Conservation (phyloP, 495 filamentous ascomycete species). For the Paragyromitra xinjiangensis region DNA sequence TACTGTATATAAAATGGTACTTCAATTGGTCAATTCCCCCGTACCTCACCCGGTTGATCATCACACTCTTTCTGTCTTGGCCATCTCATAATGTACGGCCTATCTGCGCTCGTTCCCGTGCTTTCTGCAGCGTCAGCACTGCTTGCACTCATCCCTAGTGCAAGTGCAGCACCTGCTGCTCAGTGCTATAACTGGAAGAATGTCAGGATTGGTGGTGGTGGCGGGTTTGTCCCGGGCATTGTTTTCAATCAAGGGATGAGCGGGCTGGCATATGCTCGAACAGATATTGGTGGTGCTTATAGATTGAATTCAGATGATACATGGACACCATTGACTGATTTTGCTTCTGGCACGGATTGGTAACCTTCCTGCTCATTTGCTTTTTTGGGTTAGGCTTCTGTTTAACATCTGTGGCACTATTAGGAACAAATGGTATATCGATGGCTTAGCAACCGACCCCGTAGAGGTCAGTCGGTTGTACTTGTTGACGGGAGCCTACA, state of each 20-base stretch:
- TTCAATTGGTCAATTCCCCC: conserved; percentile 12
- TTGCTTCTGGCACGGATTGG: conserved; percentile 63
- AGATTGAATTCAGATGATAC: conserved; percentile 65
- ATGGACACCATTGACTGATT: conserved; percentile 68
- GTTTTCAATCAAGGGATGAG: conserved; percentile 67
- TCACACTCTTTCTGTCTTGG: conserved; percentile 25
- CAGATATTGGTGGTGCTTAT: conserved; percentile 72
- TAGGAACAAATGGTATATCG: conserved; percentile 67
- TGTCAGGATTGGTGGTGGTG: conserved; percentile 62
- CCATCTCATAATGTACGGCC: conserved; percentile 35
- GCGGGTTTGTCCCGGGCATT: conserved; percentile 69
- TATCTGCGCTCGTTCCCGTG: conserved; percentile 33
- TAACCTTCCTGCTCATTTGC: conserved; percentile 5
- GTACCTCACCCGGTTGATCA: conserved; percentile 22
- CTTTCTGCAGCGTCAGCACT: conserved; percentile 16
- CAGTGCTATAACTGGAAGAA: conserved; percentile 52
- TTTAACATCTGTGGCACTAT: conserved; percentile 13
- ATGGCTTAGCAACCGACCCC: conserved; percentile 68
- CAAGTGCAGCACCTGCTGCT: conserved; percentile 10
- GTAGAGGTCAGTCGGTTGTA: conserved; percentile 66
- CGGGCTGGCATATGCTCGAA: conserved; percentile 69
- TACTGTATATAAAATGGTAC: conserved; percentile 38
- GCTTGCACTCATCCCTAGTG: conserved; percentile 14
- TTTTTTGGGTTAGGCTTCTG: conserved; percentile 1
- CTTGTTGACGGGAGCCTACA: conserved; percentile 68